These are phyloP conservation scores for Astragalus membranaceus DNA, from an alignment of 306 rosid species.

Conservation along the genomic window DNA sequence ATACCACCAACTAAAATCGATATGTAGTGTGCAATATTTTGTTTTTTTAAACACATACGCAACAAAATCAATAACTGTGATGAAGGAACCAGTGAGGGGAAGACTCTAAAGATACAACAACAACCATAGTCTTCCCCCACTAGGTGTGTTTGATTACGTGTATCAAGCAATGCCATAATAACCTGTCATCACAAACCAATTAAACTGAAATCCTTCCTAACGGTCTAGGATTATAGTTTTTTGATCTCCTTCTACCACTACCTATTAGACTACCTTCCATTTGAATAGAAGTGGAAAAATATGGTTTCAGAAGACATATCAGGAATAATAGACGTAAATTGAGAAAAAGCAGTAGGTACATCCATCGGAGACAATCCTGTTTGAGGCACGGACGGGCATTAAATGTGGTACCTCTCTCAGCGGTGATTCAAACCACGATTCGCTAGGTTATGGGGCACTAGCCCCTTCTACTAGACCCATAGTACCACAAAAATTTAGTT, in stretches of 20 bases:
- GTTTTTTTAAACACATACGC: neutral
- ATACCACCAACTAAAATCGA: slow-evolving; percentile 10
- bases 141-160: neutral
- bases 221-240: too few relatives aligned
- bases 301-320: neutral
- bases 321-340: neutral
- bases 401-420: too few relatives aligned
- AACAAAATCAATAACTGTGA: neutral
- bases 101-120: too few relatives aligned
- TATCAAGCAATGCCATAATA: neutral
- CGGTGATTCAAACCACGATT: too few relatives aligned
- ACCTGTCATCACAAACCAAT: neutral
- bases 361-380: too few relatives aligned
- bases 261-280: neutral
- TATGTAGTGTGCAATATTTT: neutral
- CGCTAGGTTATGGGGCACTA: too few relatives aligned
- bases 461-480: too few relatives aligned
- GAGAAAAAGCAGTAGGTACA: neutral
- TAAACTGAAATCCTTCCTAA: too few relatives aligned
- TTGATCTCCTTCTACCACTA: neutral
- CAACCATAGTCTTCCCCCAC: neutral
- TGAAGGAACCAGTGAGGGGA: neutral
- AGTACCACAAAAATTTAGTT: neutral
- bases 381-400: too few relatives aligned
- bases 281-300: neutral